A percentile compares a stretch with the other conserved stretches of the same genome.
phyloP scores from a whole-genome alignment of 805 yeast genomes.

The Pichia nanzhaoensis region DNA sequence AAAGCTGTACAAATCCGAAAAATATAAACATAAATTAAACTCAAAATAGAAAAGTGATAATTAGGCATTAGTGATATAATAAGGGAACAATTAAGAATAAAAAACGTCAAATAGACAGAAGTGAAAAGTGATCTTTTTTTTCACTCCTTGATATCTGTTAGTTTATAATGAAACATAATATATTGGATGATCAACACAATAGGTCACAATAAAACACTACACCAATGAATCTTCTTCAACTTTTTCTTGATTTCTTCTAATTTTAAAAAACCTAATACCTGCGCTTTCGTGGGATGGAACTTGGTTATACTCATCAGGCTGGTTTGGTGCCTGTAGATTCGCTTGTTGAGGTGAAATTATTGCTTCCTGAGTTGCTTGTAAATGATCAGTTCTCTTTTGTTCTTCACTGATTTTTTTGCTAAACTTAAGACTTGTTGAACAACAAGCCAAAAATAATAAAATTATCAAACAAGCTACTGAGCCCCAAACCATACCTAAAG shows the following conservation, averaged over 20 bases:
- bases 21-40: too few species aligned
- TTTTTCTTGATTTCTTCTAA: conserved; percentile 47
- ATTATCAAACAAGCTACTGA: conserved; percentile 47
- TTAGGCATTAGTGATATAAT: too few species aligned
- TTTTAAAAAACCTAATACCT: conserved; percentile 73
- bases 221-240: conserved; percentile 33
- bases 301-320: conserved; percentile 1
- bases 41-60: too few species aligned
- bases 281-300: conserved; percentile 34
- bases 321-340: conserved; percentile 21
- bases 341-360: conserved; percentile 1
- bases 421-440: conserved; percentile 41
- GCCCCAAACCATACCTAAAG: conserved; percentile 67
- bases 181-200: too few species aligned
- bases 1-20: too few species aligned
- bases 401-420: conserved; percentile 41
- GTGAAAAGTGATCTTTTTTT: too few species aligned
- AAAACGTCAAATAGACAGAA: too few species aligned
- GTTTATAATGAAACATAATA: too few species aligned
- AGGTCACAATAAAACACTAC: not conserved
- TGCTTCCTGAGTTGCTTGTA: not conserved
- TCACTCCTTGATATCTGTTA: too few species aligned
- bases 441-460: conserved; percentile 46
- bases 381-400: not conserved
- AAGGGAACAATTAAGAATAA: too few species aligned